Base-by-base conservation (phyloP, 2,329 filamentous ascomycete genomes). In the Alternaria ventricosa region DNA sequence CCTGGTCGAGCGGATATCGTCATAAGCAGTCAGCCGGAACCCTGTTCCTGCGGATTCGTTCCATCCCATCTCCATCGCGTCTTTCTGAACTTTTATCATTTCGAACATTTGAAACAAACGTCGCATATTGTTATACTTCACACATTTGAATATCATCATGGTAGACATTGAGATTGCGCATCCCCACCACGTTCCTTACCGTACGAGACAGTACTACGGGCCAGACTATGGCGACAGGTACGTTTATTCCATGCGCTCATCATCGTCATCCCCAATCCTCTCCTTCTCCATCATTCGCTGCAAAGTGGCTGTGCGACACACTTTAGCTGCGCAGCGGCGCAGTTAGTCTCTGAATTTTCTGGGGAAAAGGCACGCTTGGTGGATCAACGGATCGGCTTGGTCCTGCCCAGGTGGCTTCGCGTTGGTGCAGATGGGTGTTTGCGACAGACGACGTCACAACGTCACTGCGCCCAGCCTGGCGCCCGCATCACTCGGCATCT, bases 151-250 rank as follows among this genome's bases (percentile, higher is more conserved):
- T 41, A 41, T 18, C n/a, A 41, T 41, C 36, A 41, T 41, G 36
- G 36, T 41, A 41, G 36, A 41, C 36, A 15, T 41, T 11, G 36
- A 41, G 36, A 18, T 41, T 9, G 36, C 15, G n/a, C 36, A 41
- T 41, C 36, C 36, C 0, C 36, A 41, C 4, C 36, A 18, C 1
- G 1, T 2, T 41, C 36, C 36, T 3, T 41, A 41, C 2, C 36
- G 36, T 41, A 41, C 36, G 36, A 18, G 36, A 41, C 36, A 41
- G 36, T 41, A 55, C 30, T 47, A 18, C 11, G 54, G 43, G 20
- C 20, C 22, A 36, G 44, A 62, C 33, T 68, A 65, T 25, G 63
- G 63, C 44, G 61, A 70, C 57, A 65, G 69, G 71, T 76, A 72
- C 46, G 73, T 75, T 47, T 53, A n/a, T 41, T 41, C 36, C 36